Evolutionary conservation across 1,139 yeast species (phyloP).

Genomic region (Meyerozyma sp.): DNA sequence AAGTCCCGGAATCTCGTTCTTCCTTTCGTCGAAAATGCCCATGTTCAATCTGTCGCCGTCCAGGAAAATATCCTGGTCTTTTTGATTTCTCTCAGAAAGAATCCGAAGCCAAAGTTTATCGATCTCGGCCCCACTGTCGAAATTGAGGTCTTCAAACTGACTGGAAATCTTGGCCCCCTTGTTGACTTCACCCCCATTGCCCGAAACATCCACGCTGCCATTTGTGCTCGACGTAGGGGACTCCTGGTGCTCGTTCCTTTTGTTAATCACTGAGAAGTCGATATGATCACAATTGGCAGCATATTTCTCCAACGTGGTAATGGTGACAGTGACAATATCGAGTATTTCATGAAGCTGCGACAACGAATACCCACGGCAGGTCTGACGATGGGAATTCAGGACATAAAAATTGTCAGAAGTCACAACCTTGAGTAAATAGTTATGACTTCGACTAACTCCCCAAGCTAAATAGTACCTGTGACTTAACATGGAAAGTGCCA

Average conservation of each 20-base stretch:
- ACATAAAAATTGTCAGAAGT: slow-evolving; percentile 5
- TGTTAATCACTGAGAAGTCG: background rate
- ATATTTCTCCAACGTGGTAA: background rate
- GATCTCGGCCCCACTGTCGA: background rate
- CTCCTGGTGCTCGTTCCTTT: background rate
- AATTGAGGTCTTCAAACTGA: slow-evolving; percentile 1
- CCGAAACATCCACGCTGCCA: background rate
- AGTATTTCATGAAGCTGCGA: background rate
- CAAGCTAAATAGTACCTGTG: slow-evolving; percentile 9
- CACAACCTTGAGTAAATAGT: slow-evolving; percentile 6
- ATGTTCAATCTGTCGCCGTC: background rate
- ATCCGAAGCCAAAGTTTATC: slow-evolving; percentile 2
- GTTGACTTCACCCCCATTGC: background rate
- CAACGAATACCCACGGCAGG: background rate
- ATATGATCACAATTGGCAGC: background rate
- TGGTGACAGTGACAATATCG: background rate
- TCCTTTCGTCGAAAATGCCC: background rate
- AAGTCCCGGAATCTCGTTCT: background rate
- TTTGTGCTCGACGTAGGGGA: background rate
- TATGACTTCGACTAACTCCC: slow-evolving; percentile 7
- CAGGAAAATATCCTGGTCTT: background rate
- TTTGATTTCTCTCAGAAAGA: background rate
- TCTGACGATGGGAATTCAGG: background rate
- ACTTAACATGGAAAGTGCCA: slow-evolving; percentile 2
- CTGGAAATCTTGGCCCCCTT: background rate